A percentile compares a stretch with the other conserved stretches of the same genome.
These are phyloP conservation scores for Hygrophoropsis aurantiaca DNA, from an alignment of 768 basidiomycete genomes.

Conservation along the genomic window DNA sequence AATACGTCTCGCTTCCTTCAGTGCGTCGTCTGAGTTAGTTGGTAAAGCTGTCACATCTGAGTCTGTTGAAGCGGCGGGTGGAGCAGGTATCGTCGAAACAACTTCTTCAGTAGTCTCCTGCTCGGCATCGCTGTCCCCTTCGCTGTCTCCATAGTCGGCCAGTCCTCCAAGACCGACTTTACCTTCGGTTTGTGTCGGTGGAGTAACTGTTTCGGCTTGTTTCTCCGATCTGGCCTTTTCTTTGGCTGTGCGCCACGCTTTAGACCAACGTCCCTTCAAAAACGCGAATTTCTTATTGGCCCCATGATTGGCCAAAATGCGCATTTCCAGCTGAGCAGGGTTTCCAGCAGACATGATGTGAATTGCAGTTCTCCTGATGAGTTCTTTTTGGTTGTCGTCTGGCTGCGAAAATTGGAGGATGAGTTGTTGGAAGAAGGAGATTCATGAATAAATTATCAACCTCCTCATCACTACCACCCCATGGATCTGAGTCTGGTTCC, in stretches of 20 bases:
- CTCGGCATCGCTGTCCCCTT: constrained; percentile 37
- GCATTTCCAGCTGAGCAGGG: constrained; percentile 79
- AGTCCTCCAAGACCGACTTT: constrained; percentile 47
- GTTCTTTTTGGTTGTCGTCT: constrained; percentile 52
- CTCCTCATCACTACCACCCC: constrained; percentile 76
- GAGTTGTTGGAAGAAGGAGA: constrained; percentile 10
- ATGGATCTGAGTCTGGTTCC: constrained; percentile 44
- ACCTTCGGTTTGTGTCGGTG: constrained; percentile 8
- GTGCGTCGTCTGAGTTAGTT: constrained; percentile 19
- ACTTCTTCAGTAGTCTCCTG: constrained; percentile 23
- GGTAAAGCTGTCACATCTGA: not conserved
- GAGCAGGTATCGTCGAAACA: not conserved
- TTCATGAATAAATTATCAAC: constrained; percentile 30
- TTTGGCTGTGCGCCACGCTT: constrained; percentile 60
- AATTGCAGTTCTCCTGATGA: constrained; percentile 75
- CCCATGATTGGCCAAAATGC: constrained; percentile 86
- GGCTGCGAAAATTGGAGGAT: constrained; percentile 44
- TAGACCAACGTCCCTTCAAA: constrained; percentile 72
- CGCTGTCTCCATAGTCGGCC: constrained; percentile 60
- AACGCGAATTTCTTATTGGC: constrained; percentile 79
- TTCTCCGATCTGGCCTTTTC: constrained; percentile 37
- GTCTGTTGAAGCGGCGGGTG: not conserved
- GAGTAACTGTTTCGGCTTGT: constrained; percentile 21
- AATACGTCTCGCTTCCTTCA: constrained; percentile 50
- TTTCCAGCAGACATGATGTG: constrained; percentile 74